Conservation (phyloP, 495 filamentous ascomycete genomes). For the Penicillium coprophilum region DNA sequence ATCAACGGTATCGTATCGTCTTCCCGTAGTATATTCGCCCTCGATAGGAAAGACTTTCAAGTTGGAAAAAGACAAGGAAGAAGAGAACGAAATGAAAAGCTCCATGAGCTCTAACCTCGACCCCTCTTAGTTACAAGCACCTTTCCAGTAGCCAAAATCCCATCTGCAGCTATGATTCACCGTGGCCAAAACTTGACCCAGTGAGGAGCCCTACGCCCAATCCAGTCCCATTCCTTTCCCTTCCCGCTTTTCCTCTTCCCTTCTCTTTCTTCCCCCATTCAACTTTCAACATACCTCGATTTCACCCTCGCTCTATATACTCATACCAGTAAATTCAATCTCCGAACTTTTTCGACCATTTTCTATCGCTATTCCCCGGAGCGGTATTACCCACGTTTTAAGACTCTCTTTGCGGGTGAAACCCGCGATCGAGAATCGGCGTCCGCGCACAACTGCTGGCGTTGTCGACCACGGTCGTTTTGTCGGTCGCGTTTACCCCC, state of each 20-base stretch:
- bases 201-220: constrained; percentile 15
- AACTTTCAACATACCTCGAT: constrained; percentile 2
- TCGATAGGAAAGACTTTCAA: neutral
- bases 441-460: constrained; percentile 43
- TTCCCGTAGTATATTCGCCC: neutral
- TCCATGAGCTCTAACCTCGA: neutral
- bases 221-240: constrained; percentile 22
- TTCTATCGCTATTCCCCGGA: constrained; percentile 6
- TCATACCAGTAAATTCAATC: constrained; percentile 3
- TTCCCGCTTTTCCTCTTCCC: constrained; percentile 25
- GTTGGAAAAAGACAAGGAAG: too few species aligned
- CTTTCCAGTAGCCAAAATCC: constrained; percentile 6
- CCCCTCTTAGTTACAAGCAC: neutral
- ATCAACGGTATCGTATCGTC: neutral
- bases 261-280: constrained; percentile 21
- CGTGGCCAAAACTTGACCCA: constrained; percentile 14
- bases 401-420: constrained; percentile 8
- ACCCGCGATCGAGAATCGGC: constrained; percentile 36
- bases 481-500: constrained; percentile 42
- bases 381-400: constrained; percentile 20
- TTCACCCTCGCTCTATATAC: constrained; percentile 1
- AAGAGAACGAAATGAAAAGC: neutral
- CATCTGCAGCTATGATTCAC: constrained; percentile 16
- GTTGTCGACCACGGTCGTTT: constrained; percentile 35
- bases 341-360: neutral